Percentiles rank a stretch among this genome's conserved stretches.
These are phyloP conservation scores for Rhodomyrtus tomentosa DNA, from an alignment of 345 rosid genomes.

Conservation along the genomic window DNA sequence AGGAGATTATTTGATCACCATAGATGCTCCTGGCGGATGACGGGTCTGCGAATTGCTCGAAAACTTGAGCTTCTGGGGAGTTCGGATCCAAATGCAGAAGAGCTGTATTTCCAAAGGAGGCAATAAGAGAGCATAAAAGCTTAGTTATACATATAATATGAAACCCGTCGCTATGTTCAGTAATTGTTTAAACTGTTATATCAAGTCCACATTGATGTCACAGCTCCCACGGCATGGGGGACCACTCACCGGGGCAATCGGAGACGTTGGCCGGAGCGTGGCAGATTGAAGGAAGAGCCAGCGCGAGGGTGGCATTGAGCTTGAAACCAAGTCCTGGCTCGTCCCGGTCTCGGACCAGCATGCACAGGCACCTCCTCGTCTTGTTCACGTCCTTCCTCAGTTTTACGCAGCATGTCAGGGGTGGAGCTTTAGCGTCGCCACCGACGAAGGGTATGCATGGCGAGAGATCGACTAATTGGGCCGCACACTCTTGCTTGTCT, in stretches of 20 bases:
- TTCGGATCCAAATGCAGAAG: constrained; percentile 5
- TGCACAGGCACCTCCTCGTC: constrained; percentile 62
- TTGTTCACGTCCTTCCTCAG: constrained; percentile 39
- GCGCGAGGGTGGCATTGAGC: constrained; percentile 57
- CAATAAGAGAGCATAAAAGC: background rate
- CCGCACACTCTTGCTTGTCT: constrained; percentile 54
- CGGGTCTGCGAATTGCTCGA: background rate
- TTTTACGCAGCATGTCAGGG: constrained; percentile 64
- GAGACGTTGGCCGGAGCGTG: constrained; percentile 54
- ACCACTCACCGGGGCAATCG: constrained; percentile 45
- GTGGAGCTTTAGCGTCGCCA: constrained; percentile 57
- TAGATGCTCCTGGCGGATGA: background rate
- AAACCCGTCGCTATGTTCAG: background rate
- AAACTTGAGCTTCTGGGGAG: background rate
- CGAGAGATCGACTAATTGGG: constrained; percentile 46
- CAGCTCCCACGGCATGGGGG: background rate
- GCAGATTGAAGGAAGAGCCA: constrained; percentile 55
- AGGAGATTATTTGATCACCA: background rate
- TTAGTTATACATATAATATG: background rate
- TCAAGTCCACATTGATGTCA: background rate
- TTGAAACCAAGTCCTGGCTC: constrained; percentile 66
- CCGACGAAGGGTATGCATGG: constrained; percentile 72
- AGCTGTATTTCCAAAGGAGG: background rate
- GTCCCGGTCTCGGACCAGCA: constrained; percentile 43
- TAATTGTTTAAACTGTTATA: background rate